phyloP scores from a whole-genome alignment of 192 early-diverging fungal genomes.

The Backusella circina region DNA sequence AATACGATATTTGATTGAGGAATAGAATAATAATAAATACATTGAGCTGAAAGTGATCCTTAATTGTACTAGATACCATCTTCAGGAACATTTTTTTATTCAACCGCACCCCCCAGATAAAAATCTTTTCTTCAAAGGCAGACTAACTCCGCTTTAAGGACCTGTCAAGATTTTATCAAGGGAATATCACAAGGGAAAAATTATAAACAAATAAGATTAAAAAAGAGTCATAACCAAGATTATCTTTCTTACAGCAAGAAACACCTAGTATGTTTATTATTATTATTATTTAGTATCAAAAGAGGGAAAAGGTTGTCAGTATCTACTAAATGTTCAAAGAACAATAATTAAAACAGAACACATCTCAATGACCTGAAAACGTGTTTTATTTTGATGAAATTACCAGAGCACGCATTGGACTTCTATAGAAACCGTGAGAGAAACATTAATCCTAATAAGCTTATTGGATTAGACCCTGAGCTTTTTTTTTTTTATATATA shows the following conservation, averaged over 20 bases:
- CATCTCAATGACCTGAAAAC: not conserved
- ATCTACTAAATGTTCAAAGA: not conserved
- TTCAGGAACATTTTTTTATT: not conserved
- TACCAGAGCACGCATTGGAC: not conserved
- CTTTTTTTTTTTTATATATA: not conserved
- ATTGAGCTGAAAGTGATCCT: not conserved
- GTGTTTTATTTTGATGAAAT: not conserved
- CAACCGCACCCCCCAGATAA: not conserved
- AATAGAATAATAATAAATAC: not conserved
- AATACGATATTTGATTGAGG: not conserved
- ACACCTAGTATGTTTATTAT: not conserved
- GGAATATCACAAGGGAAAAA: not conserved
- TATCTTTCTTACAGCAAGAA: not conserved
- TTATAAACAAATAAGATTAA: not conserved
- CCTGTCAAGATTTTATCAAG: not conserved
- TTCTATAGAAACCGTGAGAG: conserved; percentile 2
- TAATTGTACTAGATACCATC: not conserved
- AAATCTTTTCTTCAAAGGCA: not conserved
- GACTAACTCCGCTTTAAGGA: not conserved
- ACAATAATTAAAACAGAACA: not conserved
- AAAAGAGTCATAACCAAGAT: not conserved
- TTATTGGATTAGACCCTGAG: not conserved
- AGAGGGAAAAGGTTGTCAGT: too few species aligned
- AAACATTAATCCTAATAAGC: not conserved
- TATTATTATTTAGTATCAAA: not conserved